phyloP scores from a whole-genome alignment of 2,329 filamentous ascomycete species.

The Pestalotiopsis sp. region DNA sequence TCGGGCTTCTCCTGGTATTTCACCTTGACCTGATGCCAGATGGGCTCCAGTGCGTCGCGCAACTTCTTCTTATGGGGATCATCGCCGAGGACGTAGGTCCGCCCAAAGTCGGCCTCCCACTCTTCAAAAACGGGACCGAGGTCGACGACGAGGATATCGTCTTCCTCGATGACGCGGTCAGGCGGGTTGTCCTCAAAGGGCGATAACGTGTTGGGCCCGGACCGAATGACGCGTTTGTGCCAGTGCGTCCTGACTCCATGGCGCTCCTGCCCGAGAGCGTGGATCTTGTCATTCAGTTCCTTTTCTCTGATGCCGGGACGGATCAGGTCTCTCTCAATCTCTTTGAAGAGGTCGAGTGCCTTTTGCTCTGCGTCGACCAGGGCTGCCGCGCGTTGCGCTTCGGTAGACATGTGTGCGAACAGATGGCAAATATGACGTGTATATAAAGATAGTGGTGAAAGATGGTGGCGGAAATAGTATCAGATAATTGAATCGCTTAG shows the following conservation, averaged over 20 bases:
- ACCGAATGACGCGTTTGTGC: slow-evolving; percentile 55
- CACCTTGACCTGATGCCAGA: slow-evolving; percentile 47
- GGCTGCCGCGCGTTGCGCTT: slow-evolving; percentile 28
- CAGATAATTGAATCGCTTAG: not conserved
- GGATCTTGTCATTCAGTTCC: slow-evolving; percentile 47
- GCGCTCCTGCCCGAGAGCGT: slow-evolving; percentile 42
- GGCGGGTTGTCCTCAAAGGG: slow-evolving; percentile 53
- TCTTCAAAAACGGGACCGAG: slow-evolving; percentile 54
- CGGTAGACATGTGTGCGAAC: not conserved
- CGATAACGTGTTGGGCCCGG: slow-evolving; percentile 49
- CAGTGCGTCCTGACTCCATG: slow-evolving; percentile 50
- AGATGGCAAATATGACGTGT: not conserved
- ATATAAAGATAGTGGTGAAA: not conserved
- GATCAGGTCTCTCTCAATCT: slow-evolving; percentile 47
- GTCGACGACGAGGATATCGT: slow-evolving; percentile 55
- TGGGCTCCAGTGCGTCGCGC: slow-evolving; percentile 29
- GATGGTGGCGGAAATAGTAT: not conserved
- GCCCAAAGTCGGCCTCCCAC: slow-evolving; percentile 57
- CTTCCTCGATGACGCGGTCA: slow-evolving; percentile 46
- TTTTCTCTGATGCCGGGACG: slow-evolving; percentile 51
- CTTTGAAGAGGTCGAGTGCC: slow-evolving; percentile 46
- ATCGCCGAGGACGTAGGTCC: slow-evolving; percentile 52
- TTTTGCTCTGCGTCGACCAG: slow-evolving; percentile 50
- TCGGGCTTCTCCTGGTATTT: slow-evolving; percentile 39
- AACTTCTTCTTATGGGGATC: slow-evolving; percentile 47